phyloP scores from a whole-genome alignment of 441 rosid genomes.

The Populus hybrid region DNA sequence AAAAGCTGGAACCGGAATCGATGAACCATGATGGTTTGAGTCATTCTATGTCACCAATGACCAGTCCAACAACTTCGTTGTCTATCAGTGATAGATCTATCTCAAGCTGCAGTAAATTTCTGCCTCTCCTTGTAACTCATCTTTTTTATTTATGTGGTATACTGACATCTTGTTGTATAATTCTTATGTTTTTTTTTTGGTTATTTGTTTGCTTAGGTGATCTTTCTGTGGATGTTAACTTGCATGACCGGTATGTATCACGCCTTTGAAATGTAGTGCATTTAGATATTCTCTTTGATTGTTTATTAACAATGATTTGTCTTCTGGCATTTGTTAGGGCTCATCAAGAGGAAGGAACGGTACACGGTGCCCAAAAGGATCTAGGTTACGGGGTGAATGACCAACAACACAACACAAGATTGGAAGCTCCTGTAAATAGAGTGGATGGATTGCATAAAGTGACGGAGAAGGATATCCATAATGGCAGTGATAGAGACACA shows the following conservation, averaged over 20 bases:
- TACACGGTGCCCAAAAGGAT: slow-evolving; percentile 35
- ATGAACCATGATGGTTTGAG: slow-evolving; percentile 31
- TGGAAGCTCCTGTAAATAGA: slow-evolving; percentile 31
- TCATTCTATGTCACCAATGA: slow-evolving; percentile 38
- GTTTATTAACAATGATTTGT: background rate
- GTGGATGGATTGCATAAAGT: slow-evolving; percentile 32
- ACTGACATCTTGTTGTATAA: slow-evolving; percentile 1
- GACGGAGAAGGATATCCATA: slow-evolving; percentile 27
- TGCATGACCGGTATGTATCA: slow-evolving; percentile 47
- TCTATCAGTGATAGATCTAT: slow-evolving; percentile 62
- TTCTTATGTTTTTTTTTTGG: slow-evolving; percentile 17
- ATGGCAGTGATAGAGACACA: slow-evolving; percentile 26
- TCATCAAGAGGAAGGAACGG: slow-evolving; percentile 46
- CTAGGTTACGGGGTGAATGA: slow-evolving; percentile 28
- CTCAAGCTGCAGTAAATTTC: slow-evolving; percentile 59
- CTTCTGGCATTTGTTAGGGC: slow-evolving; percentile 34
- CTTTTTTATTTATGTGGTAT: background rate
- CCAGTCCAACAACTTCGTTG: slow-evolving; percentile 61
- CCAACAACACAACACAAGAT: slow-evolving; percentile 25
- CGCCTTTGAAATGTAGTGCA: slow-evolving; percentile 8
- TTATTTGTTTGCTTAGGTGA: slow-evolving; percentile 50
- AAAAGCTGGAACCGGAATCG: slow-evolving; percentile 34
- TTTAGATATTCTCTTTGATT: background rate
- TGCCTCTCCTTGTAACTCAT: slow-evolving; percentile 11
- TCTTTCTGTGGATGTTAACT: slow-evolving; percentile 62